Evolutionary conservation across 2,329 filamentous ascomycete species (phyloP).

Genomic region (Fusarium annulatum): DNA sequence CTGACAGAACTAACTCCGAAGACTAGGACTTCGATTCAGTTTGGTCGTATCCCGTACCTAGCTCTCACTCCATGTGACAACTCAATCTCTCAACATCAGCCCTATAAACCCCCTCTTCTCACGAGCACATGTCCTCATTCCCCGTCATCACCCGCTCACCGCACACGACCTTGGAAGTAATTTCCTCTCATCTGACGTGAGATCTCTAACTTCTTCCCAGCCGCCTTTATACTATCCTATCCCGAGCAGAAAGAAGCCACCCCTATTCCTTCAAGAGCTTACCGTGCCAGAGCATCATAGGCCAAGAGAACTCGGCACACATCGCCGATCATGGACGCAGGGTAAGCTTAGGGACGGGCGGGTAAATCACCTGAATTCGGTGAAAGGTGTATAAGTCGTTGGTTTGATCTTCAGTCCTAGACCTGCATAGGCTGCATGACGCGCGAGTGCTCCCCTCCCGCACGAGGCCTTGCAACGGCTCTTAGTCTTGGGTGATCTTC

Average conservation of each 20-base stretch:
- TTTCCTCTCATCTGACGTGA: slow-evolving; percentile 41
- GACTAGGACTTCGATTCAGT: neutral
- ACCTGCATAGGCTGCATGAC: slow-evolving; percentile 25
- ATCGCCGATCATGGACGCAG: slow-evolving; percentile 23
- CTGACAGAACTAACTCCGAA: neutral
- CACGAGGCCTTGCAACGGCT: neutral
- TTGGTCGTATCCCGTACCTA: slow-evolving; percentile 14
- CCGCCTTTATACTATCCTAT: neutral
- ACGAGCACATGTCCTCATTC: neutral
- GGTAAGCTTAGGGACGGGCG: slow-evolving; percentile 1
- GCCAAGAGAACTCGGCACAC: slow-evolving; percentile 22
- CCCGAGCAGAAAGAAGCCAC: neutral
- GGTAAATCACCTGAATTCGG: neutral
- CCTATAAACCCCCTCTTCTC: slow-evolving; percentile 17
- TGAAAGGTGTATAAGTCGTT: slow-evolving; percentile 25
- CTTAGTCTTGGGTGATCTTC: neutral
- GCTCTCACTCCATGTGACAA: neutral
- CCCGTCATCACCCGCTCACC: slow-evolving; percentile 36
- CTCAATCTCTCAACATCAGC: slow-evolving; percentile 24
- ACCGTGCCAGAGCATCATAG: slow-evolving; percentile 10
- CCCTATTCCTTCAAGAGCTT: slow-evolving; percentile 4
- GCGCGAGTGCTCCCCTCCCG: slow-evolving; percentile 2
- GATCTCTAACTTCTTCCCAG: slow-evolving; percentile 37
- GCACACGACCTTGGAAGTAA: slow-evolving; percentile 2
- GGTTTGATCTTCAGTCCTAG: slow-evolving; percentile 12